Base-by-base conservation (phyloP, 2,329 filamentous ascomycete genomes). In the Sporothrix variecibatus region DNA sequence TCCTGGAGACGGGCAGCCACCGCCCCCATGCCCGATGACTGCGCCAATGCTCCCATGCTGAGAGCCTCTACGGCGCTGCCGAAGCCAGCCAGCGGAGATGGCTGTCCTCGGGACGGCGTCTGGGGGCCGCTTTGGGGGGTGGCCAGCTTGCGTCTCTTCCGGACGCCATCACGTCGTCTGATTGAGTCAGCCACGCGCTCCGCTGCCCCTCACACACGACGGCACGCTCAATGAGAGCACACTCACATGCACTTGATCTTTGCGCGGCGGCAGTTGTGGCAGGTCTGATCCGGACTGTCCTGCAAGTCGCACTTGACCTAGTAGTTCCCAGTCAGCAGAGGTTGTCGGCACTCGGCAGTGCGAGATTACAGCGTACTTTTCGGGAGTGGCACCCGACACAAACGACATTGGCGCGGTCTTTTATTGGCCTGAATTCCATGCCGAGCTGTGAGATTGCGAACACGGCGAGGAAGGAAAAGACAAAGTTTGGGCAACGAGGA, bases 361-460 rank as follows among this genome's bases (percentile, higher is more conserved):
- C 20, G 49, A 11, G 49, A 23, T 53, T 53, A 53, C 49, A 53
- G 49, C 49, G 49, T 53, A 53, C 49, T 53, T 53, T 53, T 53
- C 49, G 49, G 20, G 49, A 53, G 49, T 53, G 49, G 49, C 49
- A 53, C 49, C 49, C 49, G 20, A 53, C 49, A 53, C 49, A 53
- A 53, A 53, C 49, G 49, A 53, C 49, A 53, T 53, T 53, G 49
- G 49, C 49, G 49, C 49, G 49, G 49, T 53, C 49, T 53, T 53
- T 53, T 53, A 53, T 53, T 53, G 49, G 49, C 49, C 49, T 53
- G 49, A 53, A 53, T 53, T 53, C 49, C 49, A 53, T 53, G 49
- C 49, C 49, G 49, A 53, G 49, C 49, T 53, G 49, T 53, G 49
- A 53, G 49, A 53, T 53, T 49, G 49, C 49, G 49, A 53, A 53